Base-by-base conservation (phyloP, 192 early-diverging fungal species). In the Linnemannia exigua region DNA sequence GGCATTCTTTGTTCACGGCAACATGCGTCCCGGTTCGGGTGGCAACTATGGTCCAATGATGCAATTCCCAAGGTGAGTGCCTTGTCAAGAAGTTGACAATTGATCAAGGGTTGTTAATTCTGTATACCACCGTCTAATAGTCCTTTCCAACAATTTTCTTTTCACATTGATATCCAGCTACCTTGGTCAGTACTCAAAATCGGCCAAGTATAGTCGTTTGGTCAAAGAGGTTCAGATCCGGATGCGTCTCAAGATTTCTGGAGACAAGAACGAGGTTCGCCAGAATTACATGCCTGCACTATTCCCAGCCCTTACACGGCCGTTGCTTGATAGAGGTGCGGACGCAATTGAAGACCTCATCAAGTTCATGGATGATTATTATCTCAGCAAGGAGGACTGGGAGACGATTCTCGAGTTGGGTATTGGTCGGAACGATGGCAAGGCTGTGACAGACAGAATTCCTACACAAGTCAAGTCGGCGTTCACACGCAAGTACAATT, bases 351-450 rank as follows among this genome's bases (percentile, higher is more conserved):
- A 88, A 7, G 88, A 93, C 12, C 94, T 97, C n/a, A 95, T 99
- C 37, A 77, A 94, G 14, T 83, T 91, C 9, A 97, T 99, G 97
- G 97, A 99, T 79, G 92, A 93, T 19, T 99, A 99, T 88, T 97
- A 95, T 73, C 87, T 99, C 69, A 95, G 88, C 78, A 94, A 94
- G 79, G 98, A 99, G 50, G 94, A 97, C 80, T 94, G 94, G 88
- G 97, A 99, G n/a, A 83, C 93, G 0, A 91, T 99, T 67, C 70
- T 96, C 87, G 97, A 98, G 79, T 80, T 99, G 52, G 93, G 94
- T 15, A 66, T 98, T 41, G 90, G 88, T 4, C 72, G 79, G 25
- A 89, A 89, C 72, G 88, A 91, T 41, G 89, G 87, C 46, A 89
- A 92, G 72, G 81, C 71, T 8, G 80, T 81, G 11, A 44, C 81